Percentiles rank a stretch among this genome's conserved stretches.
phyloP scores from a whole-genome alignment of 1,284 basidiomycete species.

The Leucoagaricus sp. region DNA sequence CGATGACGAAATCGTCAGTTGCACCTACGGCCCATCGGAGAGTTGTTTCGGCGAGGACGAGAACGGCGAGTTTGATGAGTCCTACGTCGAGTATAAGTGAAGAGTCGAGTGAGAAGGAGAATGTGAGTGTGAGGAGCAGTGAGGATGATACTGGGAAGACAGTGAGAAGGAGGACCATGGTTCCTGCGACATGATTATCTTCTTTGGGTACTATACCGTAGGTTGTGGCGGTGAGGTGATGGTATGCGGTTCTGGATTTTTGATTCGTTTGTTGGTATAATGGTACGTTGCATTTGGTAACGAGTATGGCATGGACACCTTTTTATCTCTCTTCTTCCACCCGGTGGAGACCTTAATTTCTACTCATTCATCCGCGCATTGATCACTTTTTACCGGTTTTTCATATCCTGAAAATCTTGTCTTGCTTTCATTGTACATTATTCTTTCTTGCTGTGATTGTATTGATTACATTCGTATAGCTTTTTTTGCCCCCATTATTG shows the following conservation, averaged over 20 bases:
- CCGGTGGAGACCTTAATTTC: too few relatives aligned
- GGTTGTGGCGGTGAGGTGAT: too few relatives aligned
- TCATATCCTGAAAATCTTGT: conserved; percentile 19
- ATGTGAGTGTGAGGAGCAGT: conserved; percentile 39
- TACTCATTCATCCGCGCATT: not conserved
- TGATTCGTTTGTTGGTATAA: not conserved
- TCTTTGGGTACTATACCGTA: too few relatives aligned
- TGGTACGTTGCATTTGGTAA: conserved; percentile 5
- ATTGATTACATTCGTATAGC: conserved; percentile 11
- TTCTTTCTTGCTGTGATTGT: conserved; percentile 14
- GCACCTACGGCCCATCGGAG: too few relatives aligned
- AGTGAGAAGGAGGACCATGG: conserved; percentile 15
- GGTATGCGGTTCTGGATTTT: not conserved
- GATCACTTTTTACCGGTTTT: not conserved
- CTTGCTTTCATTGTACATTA: conserved; percentile 9
- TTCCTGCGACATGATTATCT: too few relatives aligned
- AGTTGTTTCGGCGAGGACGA: conserved; percentile 26
- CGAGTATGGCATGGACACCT: conserved; percentile 7
- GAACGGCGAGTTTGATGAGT: conserved; percentile 22
- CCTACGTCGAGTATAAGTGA: conserved; percentile 36
- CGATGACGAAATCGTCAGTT: too few relatives aligned
- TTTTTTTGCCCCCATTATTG: not conserved
- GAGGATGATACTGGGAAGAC: conserved; percentile 24
- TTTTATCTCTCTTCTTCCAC: not conserved
- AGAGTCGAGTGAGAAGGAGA: conserved; percentile 48